Conservation (phyloP, 176 grass and related monocot species). For the Avena eriantha region DNA sequence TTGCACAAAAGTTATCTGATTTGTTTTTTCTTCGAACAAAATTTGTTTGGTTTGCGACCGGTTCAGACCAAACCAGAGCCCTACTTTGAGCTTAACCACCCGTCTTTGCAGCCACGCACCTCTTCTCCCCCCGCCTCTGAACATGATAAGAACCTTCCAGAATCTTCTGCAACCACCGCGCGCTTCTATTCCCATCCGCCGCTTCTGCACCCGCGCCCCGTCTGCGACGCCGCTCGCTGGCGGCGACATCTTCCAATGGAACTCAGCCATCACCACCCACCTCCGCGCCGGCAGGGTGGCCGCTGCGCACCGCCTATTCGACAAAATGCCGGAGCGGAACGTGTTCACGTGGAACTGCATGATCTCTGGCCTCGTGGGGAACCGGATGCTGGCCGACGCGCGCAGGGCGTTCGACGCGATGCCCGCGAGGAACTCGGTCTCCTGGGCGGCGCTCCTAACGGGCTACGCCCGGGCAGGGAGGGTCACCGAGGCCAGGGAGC, state of each 20-base stretch:
- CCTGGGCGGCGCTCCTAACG: slow-evolving; percentile 57
- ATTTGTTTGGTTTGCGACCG: background rate
- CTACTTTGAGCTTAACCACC: background rate
- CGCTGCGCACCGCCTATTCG: slow-evolving; percentile 52
- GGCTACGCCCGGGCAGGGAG: slow-evolving; percentile 52
- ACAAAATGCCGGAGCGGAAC: slow-evolving; percentile 61
- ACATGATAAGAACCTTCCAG: slow-evolving; percentile 52
- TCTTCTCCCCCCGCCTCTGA: slow-evolving; percentile 32
- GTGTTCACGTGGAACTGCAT: slow-evolving; percentile 68
- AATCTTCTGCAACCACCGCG: slow-evolving; percentile 27
- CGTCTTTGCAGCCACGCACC: background rate
- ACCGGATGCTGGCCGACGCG: slow-evolving; percentile 56
- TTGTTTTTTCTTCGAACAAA: no score
- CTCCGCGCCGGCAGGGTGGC: slow-evolving; percentile 51
- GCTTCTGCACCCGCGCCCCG: background rate
- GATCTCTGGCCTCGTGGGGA: slow-evolving; percentile 55
- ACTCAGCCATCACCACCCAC: slow-evolving; percentile 47
- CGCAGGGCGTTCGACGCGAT: slow-evolving; percentile 59
- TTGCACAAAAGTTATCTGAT: no score
- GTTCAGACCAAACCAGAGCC: background rate
- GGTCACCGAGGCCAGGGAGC: slow-evolving; percentile 53
- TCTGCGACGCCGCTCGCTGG: background rate
- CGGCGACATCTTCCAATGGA: slow-evolving; percentile 49
- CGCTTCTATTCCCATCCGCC: background rate
- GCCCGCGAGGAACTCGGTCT: slow-evolving; percentile 59